phyloP scores from a whole-genome alignment of 352 stramenopile species.

The Hyaloperonospora brassicae region DNA sequence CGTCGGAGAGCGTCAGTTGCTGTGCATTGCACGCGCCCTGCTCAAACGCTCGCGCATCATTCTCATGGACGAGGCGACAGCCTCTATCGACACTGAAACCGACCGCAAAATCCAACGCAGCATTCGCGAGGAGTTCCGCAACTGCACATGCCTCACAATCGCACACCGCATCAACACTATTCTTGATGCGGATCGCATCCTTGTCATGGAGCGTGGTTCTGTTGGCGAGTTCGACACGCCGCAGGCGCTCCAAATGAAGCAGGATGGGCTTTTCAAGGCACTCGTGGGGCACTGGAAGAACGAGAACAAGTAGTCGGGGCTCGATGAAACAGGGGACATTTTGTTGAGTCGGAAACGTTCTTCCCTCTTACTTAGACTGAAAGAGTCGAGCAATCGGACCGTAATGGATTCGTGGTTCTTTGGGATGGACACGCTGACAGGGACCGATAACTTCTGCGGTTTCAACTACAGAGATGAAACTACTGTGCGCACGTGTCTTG shows the following conservation, averaged over 20 bases:
- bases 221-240: constrained; percentile 93
- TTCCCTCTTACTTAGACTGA: too few relatives aligned
- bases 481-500: too few relatives aligned
- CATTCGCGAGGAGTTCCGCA: constrained; percentile 89
- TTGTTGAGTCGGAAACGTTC: too few relatives aligned
- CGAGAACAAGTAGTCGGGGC: constrained; percentile 23
- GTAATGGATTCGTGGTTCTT: too few relatives aligned
- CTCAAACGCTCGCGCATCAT: constrained; percentile 89
- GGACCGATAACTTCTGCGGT: too few relatives aligned
- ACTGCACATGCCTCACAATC: constrained; percentile 93
- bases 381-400: too few relatives aligned
- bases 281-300: constrained; percentile 78
- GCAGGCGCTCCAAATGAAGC: constrained; percentile 50
- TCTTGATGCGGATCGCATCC: constrained; percentile 91
- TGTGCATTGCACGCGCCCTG: constrained; percentile 93
- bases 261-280: constrained; percentile 60
- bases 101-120: constrained; percentile 88
- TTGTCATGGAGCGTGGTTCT: constrained; percentile 90
- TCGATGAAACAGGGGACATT: too few relatives aligned
- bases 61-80: constrained; percentile 97
- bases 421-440: too few relatives aligned
- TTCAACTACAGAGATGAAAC: too few relatives aligned
- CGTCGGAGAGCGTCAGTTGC: constrained; percentile 92
- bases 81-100: constrained; percentile 83
- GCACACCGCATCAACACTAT: constrained; percentile 97